A percentile compares a stretch with the other conserved stretches of the same genome.
These are phyloP conservation scores for Shiraia bambusicola DNA, from an alignment of 2,329 filamentous ascomycete species.

Conservation along the genomic window DNA sequence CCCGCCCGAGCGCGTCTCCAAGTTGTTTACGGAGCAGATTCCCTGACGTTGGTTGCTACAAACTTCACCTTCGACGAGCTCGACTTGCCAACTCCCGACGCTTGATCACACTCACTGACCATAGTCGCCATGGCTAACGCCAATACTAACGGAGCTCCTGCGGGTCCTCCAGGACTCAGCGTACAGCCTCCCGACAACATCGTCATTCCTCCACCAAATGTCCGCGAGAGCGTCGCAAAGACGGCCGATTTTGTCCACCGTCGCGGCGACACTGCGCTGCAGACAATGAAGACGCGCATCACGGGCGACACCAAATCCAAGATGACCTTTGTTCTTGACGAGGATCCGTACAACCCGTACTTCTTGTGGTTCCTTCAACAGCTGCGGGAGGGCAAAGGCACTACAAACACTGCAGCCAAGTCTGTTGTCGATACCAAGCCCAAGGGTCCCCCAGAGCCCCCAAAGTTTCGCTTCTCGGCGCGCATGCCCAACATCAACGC, in stretches of 20 bases:
- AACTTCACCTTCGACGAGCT: not conserved
- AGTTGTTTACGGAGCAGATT: conserved; percentile 12
- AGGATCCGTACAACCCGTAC: conserved; percentile 83
- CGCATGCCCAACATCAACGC: conserved; percentile 97
- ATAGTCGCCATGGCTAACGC: conserved; percentile 31
- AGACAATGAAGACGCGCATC: conserved; percentile 83
- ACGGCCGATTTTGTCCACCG: conserved; percentile 87
- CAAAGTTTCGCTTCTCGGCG: conserved; percentile 89
- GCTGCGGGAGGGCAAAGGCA: conserved; percentile 78
- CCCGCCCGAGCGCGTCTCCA: conserved; percentile 4
- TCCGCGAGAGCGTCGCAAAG: conserved; percentile 85
- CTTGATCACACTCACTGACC: not conserved
- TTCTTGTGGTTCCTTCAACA: conserved; percentile 90
- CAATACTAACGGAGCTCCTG: conserved; percentile 24
- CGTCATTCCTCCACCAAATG: conserved; percentile 81
- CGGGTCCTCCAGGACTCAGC: conserved; percentile 20
- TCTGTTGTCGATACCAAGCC: conserved; percentile 60
- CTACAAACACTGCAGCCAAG: conserved; percentile 41
- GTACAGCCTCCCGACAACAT: conserved; percentile 76
- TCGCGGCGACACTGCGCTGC: conserved; percentile 69
- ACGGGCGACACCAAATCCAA: conserved; percentile 82
- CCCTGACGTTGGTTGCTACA: not conserved
- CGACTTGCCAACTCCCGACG: conserved; percentile 2
- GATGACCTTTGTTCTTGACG: conserved; percentile 79
- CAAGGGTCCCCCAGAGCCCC: conserved; percentile 79